phyloP scores from a whole-genome alignment of 768 basidiomycete species.

The Mrakia frigida region DNA sequence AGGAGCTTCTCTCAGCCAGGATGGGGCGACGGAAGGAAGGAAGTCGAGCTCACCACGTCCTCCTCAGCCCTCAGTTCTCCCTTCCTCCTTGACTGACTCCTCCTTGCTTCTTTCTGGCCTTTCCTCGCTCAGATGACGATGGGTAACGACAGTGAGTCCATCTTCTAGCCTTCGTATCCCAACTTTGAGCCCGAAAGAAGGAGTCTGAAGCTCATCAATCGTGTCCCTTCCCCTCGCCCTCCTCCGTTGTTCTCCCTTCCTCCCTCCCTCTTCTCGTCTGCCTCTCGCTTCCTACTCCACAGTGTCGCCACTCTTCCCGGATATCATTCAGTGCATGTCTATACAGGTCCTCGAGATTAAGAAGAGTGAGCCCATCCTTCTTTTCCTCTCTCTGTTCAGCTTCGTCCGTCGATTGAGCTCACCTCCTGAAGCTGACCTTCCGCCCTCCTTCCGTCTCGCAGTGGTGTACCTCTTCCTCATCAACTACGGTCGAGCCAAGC shows the following conservation, averaged over 20 bases:
- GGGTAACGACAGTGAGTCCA: conserved; percentile 30
- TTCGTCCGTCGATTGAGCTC: background rate
- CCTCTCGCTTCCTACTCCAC: background rate
- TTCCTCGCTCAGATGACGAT: conserved; percentile 28
- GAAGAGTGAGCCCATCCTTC: conserved; percentile 69
- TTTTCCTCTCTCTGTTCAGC: background rate
- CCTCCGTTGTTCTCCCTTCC: too few relatives aligned
- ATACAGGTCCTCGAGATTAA: conserved; percentile 95
- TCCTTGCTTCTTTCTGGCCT: background rate
- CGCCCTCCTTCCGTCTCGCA: conserved; percentile 41
- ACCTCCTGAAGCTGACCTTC: background rate
- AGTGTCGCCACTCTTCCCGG: conserved; percentile 33
- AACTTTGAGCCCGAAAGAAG: too few relatives aligned
- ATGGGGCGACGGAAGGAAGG: background rate
- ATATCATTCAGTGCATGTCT: conserved; percentile 90
- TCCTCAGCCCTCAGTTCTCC: background rate
- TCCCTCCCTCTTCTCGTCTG: background rate
- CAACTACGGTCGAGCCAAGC: conserved; percentile 89
- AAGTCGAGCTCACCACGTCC: background rate
- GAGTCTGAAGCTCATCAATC: background rate
- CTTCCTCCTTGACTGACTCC: background rate
- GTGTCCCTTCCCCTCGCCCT: too few relatives aligned
- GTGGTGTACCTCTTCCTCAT: conserved; percentile 98
- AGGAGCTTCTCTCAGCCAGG: too few relatives aligned
- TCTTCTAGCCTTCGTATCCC: too few relatives aligned